Base-by-base conservation (phyloP, 2,329 filamentous ascomycete species). In the Calonectria crousiana region DNA sequence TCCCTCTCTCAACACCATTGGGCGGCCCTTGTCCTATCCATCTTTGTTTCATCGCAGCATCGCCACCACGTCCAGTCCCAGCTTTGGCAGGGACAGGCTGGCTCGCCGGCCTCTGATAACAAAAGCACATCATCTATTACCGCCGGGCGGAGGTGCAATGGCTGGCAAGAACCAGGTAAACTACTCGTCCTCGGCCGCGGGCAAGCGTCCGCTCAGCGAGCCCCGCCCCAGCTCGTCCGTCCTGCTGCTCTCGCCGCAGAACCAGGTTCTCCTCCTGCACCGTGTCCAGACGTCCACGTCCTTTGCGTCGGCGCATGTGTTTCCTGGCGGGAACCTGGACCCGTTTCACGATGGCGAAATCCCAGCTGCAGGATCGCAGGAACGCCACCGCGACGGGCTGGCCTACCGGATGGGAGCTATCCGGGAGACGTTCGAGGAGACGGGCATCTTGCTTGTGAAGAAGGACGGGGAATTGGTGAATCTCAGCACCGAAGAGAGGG, bases 381-480 rank as follows among this genome's bases (percentile, higher is more conserved):
- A 84, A 13, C 87, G 93, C 16, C 95, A 98, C 79, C 84, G 87
- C 14, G 96, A 98, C 82, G 92, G 92, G 0, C 86, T 88, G 0
- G 90, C 92, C 4, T 98, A 98, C 82, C 89, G 95, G n/a, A 85
- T 95, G 44, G 95, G 93, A 8, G 97, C 96, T 0, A 91, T 98
- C 30, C 89, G 97, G 9, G 97, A 98, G 87, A 95, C 95, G 0
- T 98, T 98, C 82, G 97, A 99, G 83, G 97, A 98, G 86, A 96
- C 94, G 77, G 97, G 97, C 0, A 95, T 98, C 69, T 85, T 98
- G 32, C 88, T 98, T 4, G 95, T 95, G 0, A 87, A 83, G 69
- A 80, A 76, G 72, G 87, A 88, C 8, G 89, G 89, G 0, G 84
- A 86, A 26, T 84, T 96, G 67, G 84, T 97, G 36, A 89, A 92